phyloP scores from a whole-genome alignment of 805 yeast genomes.

The Pichia rugopelliculosa region DNA sequence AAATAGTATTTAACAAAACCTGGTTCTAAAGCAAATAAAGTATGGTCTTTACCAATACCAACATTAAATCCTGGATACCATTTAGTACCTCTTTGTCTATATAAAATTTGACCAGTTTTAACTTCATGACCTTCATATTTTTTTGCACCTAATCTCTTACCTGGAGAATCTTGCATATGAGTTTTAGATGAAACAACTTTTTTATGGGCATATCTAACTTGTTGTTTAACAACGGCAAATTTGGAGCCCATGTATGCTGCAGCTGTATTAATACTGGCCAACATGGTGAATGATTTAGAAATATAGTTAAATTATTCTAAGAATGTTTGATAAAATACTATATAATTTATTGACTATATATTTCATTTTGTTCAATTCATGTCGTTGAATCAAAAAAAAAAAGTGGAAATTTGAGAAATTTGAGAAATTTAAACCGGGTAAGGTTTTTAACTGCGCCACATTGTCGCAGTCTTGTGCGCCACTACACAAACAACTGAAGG shows the following conservation, averaged over 20 bases:
- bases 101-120: slow-evolving; percentile 74
- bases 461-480: neutral
- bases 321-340: too few species aligned
- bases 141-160: slow-evolving; percentile 90
- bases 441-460: neutral
- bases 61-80: slow-evolving; percentile 93
- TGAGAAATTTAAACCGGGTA: neutral
- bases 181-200: slow-evolving; percentile 94
- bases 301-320: neutral
- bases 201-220: slow-evolving; percentile 85
- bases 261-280: neutral
- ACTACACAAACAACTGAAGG: too few species aligned
- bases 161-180: slow-evolving; percentile 88
- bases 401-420: neutral
- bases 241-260: neutral
- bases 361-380: too few species aligned
- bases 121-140: slow-evolving; percentile 73
- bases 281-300: neutral
- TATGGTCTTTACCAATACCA: slow-evolving; percentile 88
- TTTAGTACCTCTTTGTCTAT: slow-evolving; percentile 92
- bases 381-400: neutral
- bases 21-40: slow-evolving; percentile 84
- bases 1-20: slow-evolving; percentile 87
- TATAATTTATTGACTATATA: too few species aligned
- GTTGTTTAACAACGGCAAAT: slow-evolving; percentile 15